phyloP scores from a whole-genome alignment of 2,329 filamentous ascomycete species.

The Alternaria atra region DNA sequence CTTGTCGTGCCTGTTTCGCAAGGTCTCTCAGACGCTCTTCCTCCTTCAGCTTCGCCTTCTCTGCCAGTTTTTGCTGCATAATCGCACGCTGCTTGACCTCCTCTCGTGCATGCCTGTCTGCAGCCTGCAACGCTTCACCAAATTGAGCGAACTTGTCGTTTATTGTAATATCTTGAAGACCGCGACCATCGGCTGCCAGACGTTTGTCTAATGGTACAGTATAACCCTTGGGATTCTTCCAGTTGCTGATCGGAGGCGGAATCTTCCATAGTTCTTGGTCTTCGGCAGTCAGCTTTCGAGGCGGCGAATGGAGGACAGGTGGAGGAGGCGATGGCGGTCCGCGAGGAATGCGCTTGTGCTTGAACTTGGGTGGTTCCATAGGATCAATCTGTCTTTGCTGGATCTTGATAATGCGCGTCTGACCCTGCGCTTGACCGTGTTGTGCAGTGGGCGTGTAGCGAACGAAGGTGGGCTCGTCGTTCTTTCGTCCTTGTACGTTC shows the following conservation, averaged over 20 bases:
- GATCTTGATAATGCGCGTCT: conserved; percentile 98
- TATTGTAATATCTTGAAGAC: conserved; percentile 91
- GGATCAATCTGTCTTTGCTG: conserved; percentile 93
- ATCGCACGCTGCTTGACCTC: conserved; percentile 90
- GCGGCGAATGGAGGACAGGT: conserved; percentile 93
- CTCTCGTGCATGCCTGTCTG: conserved; percentile 92
- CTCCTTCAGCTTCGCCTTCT: conserved; percentile 95
- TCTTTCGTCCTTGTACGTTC: conserved; percentile 82
- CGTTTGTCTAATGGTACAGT: conserved; percentile 96
- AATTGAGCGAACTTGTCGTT: conserved; percentile 99
- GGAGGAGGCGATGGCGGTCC: conserved; percentile 92
- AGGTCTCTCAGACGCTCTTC: conserved; percentile 89
- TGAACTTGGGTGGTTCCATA: conserved; percentile 97
- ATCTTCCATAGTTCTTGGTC: conserved; percentile 98
- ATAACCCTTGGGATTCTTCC: conserved; percentile 99
- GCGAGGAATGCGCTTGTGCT: conserved; percentile 96
- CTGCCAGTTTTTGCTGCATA: conserved; percentile 95
- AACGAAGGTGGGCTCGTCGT: conserved; percentile 90
- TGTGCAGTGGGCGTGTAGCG: conserved; percentile 95
- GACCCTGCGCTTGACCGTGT: conserved; percentile 87
- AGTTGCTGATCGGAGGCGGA: conserved; percentile 90
- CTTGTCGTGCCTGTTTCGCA: conserved; percentile 90
- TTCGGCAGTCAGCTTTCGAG: conserved; percentile 92
- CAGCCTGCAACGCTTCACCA: conserved; percentile 91
- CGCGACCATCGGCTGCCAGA: conserved; percentile 89